Base-by-base conservation (phyloP, 345 rosid species). In the Streptanthus diversifolius region DNA sequence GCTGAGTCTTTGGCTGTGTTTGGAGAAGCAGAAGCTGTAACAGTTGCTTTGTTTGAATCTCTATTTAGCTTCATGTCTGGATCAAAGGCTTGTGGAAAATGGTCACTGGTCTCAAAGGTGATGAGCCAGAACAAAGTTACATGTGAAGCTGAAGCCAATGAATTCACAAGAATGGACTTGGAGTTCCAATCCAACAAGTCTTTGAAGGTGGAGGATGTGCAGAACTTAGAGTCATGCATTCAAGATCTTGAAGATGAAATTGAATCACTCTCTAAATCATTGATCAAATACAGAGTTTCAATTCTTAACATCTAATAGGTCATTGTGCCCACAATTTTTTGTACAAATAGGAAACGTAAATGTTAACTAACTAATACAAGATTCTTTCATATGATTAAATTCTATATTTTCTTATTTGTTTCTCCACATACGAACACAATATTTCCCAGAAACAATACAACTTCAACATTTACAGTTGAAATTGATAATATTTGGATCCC, bases 201-300 rank as follows among this genome's bases (percentile, higher is more conserved):
- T 0, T 58, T 60, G 37, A 78, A 81, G 24, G 2, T 65, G n/a
- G 78, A 64, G 7, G 52, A 73, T 30, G 69, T 79, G 11, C 65
- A 76, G 55, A 73, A 37, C 21, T 29, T 78, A 12, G 85, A 84
- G 47, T 52, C 63, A 17, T 66, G 78, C 78, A 63, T 84, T 74
- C 81, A 82, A 64, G 84, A 84, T 66, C 78, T 88, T 22, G 84
- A 83, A 79, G 79, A 72, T 39, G 88, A 79, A 44, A 59, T 81
- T 6, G 79, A 86, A 30, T 43, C 57, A 71, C 78, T 84, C 63
- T 71, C 66, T 8, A 78, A 84, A 52, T 63, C 73, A 21, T 19
- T 82, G 70, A 88, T 81, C 68, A 82, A 82, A 74, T 62, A 79
- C 22, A 73, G 80, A 67, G 83, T 72, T 29, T 80, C 82, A 17